Conservation (phyloP, 139 green algal genomes). For the Coelastrella sp. region DNA sequence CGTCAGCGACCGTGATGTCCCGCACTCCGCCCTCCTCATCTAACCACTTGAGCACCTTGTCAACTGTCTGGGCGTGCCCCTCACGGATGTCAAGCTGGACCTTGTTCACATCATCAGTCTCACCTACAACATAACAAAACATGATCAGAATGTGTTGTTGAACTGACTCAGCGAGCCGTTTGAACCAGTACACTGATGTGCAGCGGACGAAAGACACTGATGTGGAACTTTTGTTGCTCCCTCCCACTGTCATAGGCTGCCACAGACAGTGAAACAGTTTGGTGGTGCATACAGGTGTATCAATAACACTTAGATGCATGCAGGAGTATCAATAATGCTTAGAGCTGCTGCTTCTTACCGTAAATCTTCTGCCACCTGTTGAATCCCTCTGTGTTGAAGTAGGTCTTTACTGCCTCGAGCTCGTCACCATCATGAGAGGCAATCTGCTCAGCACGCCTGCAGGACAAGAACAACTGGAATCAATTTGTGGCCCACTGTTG, state of each 20-base stretch:
- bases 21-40: slow-evolving; percentile 82
- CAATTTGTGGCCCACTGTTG: too few species aligned
- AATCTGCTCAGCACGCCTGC: slow-evolving; percentile 85
- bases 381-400: slow-evolving; percentile 97
- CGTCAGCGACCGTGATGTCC: slow-evolving; percentile 88
- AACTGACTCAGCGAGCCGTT: too few species aligned
- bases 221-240: too few species aligned
- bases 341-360: slow-evolving; percentile 45
- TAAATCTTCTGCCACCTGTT: slow-evolving; percentile 99
- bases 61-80: slow-evolving; percentile 96
- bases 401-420: slow-evolving; percentile 91
- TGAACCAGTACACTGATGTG: too few species aligned
- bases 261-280: too few species aligned
- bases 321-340: neutral
- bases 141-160: neutral
- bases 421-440: slow-evolving; percentile 89
- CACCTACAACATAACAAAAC: slow-evolving; percentile 55
- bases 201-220: too few species aligned
- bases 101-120: slow-evolving; percentile 99
- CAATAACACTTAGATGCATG: too few species aligned
- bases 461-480: too few species aligned
- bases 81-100: slow-evolving; percentile 96
- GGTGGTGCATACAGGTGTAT: too few species aligned
- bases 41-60: slow-evolving; percentile 96
- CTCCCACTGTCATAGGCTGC: too few species aligned